Evolutionary conservation across 257 asterid species (phyloP).

Genomic region (Verbascum thapsus): DNA sequence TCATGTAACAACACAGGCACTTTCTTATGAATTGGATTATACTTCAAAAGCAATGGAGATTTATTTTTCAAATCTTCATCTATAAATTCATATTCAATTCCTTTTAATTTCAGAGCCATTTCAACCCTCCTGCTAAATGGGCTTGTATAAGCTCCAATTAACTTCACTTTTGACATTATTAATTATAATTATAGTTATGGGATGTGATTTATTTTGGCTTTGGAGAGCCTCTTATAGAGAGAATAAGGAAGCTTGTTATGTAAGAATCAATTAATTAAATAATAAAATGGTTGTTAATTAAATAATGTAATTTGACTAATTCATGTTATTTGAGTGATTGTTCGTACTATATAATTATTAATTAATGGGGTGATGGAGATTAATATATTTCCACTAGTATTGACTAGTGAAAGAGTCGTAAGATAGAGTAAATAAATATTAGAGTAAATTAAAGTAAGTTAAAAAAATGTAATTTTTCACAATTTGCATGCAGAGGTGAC

Average conservation of each 20-base stretch:
- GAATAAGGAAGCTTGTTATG: constrained; percentile 8
- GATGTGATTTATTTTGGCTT: not conserved
- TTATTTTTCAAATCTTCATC: constrained; percentile 42
- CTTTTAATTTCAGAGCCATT: constrained; percentile 46
- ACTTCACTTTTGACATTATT: constrained; percentile 48
- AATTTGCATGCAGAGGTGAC: too few species aligned
- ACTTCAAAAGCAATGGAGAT: constrained; percentile 41
- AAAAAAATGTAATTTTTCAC: too few species aligned
- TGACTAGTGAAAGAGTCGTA: too few species aligned
- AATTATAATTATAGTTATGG: not conserved
- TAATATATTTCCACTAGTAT: too few species aligned
- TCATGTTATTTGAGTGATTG: too few species aligned
- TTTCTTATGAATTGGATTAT: constrained; percentile 48
- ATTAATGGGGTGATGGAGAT: too few species aligned
- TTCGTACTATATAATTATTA: too few species aligned
- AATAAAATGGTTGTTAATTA: too few species aligned
- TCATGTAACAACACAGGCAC: constrained; percentile 51
- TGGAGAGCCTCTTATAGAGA: constrained; percentile 9
- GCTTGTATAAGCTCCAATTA: constrained; percentile 45
- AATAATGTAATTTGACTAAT: too few species aligned
- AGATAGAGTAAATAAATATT: too few species aligned
- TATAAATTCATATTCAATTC: constrained; percentile 43
- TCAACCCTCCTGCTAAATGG: constrained; percentile 46
- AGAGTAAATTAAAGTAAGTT: too few species aligned
- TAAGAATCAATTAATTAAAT: not conserved